Percentiles rank a stretch among this genome's conserved stretches.
Evolutionary conservation across 1,284 basidiomycete genomes (phyloP).

Genomic region (Gastroboletus turbinatus): DNA sequence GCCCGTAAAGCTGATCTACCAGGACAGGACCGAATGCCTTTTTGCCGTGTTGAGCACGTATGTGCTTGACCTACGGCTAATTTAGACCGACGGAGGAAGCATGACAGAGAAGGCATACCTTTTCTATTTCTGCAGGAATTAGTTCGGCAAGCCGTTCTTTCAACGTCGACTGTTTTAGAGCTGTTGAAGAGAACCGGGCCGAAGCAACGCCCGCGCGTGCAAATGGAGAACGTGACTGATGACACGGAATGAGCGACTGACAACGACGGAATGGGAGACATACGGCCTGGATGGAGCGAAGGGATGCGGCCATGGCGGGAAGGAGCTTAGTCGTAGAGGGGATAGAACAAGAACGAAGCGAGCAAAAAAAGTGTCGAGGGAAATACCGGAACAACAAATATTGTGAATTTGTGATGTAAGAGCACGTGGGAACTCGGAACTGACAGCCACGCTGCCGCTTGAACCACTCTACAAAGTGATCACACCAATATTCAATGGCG

Average conservation of each 20-base stretch:
- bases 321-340: neutral
- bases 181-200: conserved; percentile 64
- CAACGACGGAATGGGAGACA: conserved; percentile 19
- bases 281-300: conserved; percentile 50
- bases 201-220: conserved; percentile 47
- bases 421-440: conserved; percentile 16
- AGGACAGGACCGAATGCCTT: conserved; percentile 88
- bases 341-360: conserved; percentile 1
- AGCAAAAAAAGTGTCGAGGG: conserved; percentile 14
- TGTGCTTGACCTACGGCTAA: conserved; percentile 69
- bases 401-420: neutral
- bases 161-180: conserved; percentile 71
- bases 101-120: conserved; percentile 45
- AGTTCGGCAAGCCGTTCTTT: conserved; percentile 90
- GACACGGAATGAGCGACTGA: conserved; percentile 18
- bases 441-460: neutral
- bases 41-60: conserved; percentile 82
- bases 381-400: conserved; percentile 30
- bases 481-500: conserved; percentile 16
- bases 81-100: conserved; percentile 4
- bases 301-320: conserved; percentile 27
- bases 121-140: conserved; percentile 87
- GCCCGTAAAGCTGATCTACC: conserved; percentile 91
- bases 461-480: neutral
- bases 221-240: conserved; percentile 47